Evolutionary conservation across 257 asterid genomes (phyloP).

Genomic region (Parsonsia alboflavescens): DNA sequence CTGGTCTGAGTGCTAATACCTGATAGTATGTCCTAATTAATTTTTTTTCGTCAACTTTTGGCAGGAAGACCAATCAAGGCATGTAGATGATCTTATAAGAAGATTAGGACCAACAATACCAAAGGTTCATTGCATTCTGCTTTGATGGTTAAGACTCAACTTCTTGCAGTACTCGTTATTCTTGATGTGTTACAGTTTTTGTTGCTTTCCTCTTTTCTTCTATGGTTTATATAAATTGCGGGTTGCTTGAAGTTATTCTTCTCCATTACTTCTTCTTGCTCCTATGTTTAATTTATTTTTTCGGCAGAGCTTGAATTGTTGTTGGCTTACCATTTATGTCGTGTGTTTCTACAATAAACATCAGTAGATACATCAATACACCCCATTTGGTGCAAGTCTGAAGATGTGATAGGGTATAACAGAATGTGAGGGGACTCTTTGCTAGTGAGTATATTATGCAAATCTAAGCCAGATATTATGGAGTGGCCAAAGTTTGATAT

Average conservation of each 20-base stretch:
- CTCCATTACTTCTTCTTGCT: background rate
- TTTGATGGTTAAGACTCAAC: conserved; percentile 30
- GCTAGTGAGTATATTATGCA: background rate
- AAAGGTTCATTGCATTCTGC: conserved; percentile 50
- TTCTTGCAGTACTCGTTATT: conserved; percentile 19
- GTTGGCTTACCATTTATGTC: background rate
- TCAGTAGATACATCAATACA: too few relatives aligned
- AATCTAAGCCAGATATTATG: background rate
- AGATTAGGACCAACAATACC: conserved; percentile 58
- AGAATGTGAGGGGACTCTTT: too few relatives aligned
- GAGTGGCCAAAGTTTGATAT: background rate
- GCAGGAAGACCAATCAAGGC: conserved; percentile 51
- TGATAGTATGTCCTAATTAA: conserved; percentile 1
- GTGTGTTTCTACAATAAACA: background rate
- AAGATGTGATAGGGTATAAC: background rate
- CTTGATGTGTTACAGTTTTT: conserved; percentile 2
- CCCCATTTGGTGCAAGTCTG: background rate
- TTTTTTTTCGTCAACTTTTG: conserved; percentile 18
- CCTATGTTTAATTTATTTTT: background rate
- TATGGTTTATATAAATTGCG: background rate
- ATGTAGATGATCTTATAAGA: conserved; percentile 45
- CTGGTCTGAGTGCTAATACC: conserved; percentile 7
- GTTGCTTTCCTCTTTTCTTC: background rate
- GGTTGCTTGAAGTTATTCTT: background rate
- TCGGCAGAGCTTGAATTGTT: background rate